phyloP scores from a whole-genome alignment of 805 yeast genomes.

The Teunomyces pallodes region DNA sequence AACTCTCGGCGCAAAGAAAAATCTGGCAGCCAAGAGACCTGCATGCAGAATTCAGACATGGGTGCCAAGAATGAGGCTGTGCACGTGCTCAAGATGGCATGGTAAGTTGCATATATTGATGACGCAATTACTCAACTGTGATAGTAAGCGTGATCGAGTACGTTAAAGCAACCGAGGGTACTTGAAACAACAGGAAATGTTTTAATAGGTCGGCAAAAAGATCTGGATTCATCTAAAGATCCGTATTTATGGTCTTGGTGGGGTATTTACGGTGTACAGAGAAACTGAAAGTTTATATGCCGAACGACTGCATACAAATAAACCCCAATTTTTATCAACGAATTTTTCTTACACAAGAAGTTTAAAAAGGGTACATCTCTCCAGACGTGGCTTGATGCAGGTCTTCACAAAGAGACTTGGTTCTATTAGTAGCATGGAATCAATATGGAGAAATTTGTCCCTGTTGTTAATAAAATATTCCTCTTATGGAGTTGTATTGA shows the following conservation, averaged over 20 bases:
- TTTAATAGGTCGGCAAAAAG: neutral
- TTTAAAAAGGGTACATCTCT: neutral
- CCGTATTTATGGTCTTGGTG: neutral
- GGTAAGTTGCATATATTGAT: neutral
- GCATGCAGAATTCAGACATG: neutral
- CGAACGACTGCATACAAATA: neutral
- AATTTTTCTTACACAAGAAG: neutral
- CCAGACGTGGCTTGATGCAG: neutral
- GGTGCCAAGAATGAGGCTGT: neutral
- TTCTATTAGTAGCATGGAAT: neutral
- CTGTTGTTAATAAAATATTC: conserved; percentile 3
- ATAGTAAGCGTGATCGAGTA: too few relatives aligned
- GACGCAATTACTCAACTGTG: neutral
- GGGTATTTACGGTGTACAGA: neutral
- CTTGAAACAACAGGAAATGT: neutral
- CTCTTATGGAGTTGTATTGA: conserved; percentile 18
- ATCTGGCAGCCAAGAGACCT: conserved; percentile 2
- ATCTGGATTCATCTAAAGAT: too few relatives aligned
- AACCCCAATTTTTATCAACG: neutral
- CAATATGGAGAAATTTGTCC: neutral
- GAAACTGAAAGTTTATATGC: neutral
- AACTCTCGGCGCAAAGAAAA: conserved; percentile 4
- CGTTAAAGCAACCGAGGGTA: neutral
- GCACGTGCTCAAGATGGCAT: conserved; percentile 1
- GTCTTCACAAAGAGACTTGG: neutral